phyloP scores from a whole-genome alignment of 2,329 filamentous ascomycete species.

The Exophiala oligosperma region DNA sequence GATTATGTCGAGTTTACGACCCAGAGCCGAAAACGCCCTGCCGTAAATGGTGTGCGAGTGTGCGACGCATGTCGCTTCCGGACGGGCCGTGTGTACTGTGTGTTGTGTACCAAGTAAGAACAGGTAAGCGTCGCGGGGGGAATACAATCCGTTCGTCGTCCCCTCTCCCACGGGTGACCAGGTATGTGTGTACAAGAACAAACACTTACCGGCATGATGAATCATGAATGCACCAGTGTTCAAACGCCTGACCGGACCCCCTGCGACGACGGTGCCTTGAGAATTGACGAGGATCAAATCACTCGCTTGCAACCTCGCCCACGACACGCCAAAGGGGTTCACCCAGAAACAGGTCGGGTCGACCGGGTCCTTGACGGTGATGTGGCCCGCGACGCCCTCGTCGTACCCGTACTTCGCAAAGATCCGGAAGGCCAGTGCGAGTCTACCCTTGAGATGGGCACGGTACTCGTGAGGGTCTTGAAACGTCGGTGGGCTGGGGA shows the following conservation, averaged over 20 bases:
- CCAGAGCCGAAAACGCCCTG: constrained; percentile 43
- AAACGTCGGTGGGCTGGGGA: too few species aligned
- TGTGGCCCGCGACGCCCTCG: too few species aligned
- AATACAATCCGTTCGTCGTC: too few species aligned
- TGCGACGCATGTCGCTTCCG: constrained; percentile 55
- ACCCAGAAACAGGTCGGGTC: constrained; percentile 64
- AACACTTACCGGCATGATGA: constrained; percentile 31
- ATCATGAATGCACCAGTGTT: constrained; percentile 54
- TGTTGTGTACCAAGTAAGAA: constrained; percentile 15
- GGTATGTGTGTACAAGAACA: too few species aligned
- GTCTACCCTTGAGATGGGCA: too few species aligned
- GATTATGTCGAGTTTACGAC: constrained; percentile 46
- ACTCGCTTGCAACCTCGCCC: constrained; percentile 61
- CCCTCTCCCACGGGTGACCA: too few species aligned
- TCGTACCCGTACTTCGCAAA: too few species aligned
- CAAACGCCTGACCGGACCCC: constrained; percentile 51
- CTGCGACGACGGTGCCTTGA: constrained; percentile 62
- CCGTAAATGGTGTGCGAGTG: constrained; percentile 58
- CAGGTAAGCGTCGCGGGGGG: too few species aligned
- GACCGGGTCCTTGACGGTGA: constrained; percentile 54
- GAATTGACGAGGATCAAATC: constrained; percentile 67
- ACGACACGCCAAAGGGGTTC: constrained; percentile 65
- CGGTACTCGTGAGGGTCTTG: too few species aligned
- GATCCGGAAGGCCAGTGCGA: too few species aligned
- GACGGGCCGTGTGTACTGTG: constrained; percentile 55